phyloP scores from a whole-genome alignment of 208 protist species.

The Phytomonas sp. region DNA sequence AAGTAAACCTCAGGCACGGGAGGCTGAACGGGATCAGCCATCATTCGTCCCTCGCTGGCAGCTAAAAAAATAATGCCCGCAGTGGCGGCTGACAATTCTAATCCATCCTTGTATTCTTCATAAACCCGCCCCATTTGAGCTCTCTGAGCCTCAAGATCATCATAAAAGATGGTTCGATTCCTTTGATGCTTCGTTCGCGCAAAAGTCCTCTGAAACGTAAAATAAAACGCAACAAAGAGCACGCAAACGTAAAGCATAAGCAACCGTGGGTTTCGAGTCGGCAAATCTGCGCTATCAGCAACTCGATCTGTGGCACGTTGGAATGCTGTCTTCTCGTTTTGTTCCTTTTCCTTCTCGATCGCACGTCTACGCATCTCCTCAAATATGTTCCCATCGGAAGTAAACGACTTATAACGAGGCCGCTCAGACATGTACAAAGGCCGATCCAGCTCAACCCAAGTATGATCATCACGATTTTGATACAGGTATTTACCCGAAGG shows the following conservation, averaged over 20 bases:
- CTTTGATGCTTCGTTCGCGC: conserved; percentile 36
- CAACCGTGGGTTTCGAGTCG: conserved; percentile 35
- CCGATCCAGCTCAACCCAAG: conserved; percentile 63
- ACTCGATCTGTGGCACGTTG: conserved; percentile 45
- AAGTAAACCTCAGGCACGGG: conserved; percentile 39
- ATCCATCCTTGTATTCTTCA: conserved; percentile 24
- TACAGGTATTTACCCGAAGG: conserved; percentile 66
- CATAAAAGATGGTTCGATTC: conserved; percentile 42
- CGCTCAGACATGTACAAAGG: conserved; percentile 50
- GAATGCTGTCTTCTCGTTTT: conserved; percentile 66
- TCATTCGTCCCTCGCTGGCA: conserved; percentile 32
- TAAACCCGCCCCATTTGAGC: conserved; percentile 33
- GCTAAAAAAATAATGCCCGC: conserved; percentile 59
- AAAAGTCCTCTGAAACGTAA: conserved; percentile 64
- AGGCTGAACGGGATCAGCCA: conserved; percentile 31
- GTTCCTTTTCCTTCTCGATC: conserved; percentile 40
- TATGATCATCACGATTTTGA: conserved; percentile 63
- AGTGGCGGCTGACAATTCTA: conserved; percentile 45
- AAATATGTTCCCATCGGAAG: conserved; percentile 44
- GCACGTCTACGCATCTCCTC: conserved; percentile 56
- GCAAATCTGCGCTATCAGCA: conserved; percentile 55
- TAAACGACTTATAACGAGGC: conserved; percentile 62
- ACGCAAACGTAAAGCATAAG: conserved; percentile 41
- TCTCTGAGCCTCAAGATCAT: conserved; percentile 35
- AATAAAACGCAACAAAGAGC: conserved; percentile 30